phyloP scores from a whole-genome alignment of 208 protist genomes.

The Crithidia brevicula region DNA sequence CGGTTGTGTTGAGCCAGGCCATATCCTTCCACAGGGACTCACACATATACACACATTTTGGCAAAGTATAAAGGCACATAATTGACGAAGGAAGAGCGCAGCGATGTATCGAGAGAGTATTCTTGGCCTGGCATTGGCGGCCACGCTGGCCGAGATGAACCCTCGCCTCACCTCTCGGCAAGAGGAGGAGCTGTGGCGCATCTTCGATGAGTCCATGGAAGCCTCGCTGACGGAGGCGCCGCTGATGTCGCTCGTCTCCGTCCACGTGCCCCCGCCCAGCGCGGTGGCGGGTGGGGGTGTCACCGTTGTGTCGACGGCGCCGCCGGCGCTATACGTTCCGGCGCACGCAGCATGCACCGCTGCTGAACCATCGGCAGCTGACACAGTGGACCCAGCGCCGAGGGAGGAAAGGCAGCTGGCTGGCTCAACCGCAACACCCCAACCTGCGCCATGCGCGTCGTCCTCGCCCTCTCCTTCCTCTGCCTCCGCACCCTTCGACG shows the following conservation, averaged over 20 bases:
- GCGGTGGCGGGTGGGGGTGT: slow-evolving; percentile 14
- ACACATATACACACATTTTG: neutral
- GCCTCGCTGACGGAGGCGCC: slow-evolving; percentile 62
- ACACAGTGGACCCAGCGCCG: neutral
- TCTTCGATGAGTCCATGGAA: slow-evolving; percentile 83
- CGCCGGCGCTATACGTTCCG: slow-evolving; percentile 10
- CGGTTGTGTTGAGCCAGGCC: too few species aligned
- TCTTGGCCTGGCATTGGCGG: slow-evolving; percentile 65
- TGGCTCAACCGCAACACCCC: too few species aligned
- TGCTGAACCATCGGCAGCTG: neutral
- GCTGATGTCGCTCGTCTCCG: slow-evolving; percentile 52
- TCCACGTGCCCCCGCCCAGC: slow-evolving; percentile 46
- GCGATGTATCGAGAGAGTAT: slow-evolving; percentile 83
- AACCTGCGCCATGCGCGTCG: too few species aligned
- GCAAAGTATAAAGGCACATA: neutral
- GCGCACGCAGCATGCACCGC: neutral
- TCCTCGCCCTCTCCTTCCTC: neutral
- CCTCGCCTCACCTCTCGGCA: slow-evolving; percentile 62
- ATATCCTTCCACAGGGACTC: too few species aligned
- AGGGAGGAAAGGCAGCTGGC: too few species aligned
- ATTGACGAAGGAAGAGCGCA: too few species aligned
- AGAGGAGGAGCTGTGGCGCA: slow-evolving; percentile 72
- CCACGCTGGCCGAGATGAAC: slow-evolving; percentile 71
- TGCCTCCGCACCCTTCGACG: slow-evolving; percentile 10
- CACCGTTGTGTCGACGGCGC: neutral